Evolutionary conservation across 108 stramenopile genomes (phyloP), one percentile per base, ranked within the genome.

Genomic region (Schizochytrium sp.): DNA sequence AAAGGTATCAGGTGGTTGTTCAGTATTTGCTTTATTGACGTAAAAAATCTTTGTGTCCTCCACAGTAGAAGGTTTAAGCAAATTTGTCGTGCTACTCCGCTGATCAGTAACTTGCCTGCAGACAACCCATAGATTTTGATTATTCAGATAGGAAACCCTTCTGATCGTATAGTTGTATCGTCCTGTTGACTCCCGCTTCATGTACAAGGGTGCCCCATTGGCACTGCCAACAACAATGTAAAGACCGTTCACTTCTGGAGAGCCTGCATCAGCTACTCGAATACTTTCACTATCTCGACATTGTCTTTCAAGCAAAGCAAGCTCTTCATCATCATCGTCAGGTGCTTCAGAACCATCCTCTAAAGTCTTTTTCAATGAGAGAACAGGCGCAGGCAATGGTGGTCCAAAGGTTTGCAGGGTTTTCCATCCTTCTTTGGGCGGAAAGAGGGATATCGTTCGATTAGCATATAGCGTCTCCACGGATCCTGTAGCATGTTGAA

Each of bases 161-260:
- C 64, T 38, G 64, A 69, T 69, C 64, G 64, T 69, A 15, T 69
- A 69, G 5, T 44, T 15, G 64, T 28, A 69, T 8, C 7, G 64
- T 2, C 64, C 64, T 38, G 64, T 2, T 44, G 64, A 38, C 10
- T 69, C 64, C 7, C 64, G 64, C 28, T 69, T 69, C 64, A 69
- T 38, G 64, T 69, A 69, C 64, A 69, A 28, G 15, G 64, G 64
- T 7, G 44, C 64, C 7, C 64, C 64, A 44, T 69, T 69, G 42
- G 64, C 40, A 15, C 40, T 38, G 12, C 64, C 76, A 40, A 53
- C 47, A 10, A 42, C 47, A 7, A 49, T 38, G n/a, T 83, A 83
- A 38, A 83, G 53, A 7, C 76, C 76, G 47, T 83, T 83, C 28
- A 83, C 3, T 42, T 83, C 50, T n/a, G 76, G 76, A n/a, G 76